A percentile compares a stretch with the other conserved stretches of the same genome.
Conservation (phyloP, 2,329 filamentous ascomycete genomes). For the Sclerotinia glacialis region DNA sequence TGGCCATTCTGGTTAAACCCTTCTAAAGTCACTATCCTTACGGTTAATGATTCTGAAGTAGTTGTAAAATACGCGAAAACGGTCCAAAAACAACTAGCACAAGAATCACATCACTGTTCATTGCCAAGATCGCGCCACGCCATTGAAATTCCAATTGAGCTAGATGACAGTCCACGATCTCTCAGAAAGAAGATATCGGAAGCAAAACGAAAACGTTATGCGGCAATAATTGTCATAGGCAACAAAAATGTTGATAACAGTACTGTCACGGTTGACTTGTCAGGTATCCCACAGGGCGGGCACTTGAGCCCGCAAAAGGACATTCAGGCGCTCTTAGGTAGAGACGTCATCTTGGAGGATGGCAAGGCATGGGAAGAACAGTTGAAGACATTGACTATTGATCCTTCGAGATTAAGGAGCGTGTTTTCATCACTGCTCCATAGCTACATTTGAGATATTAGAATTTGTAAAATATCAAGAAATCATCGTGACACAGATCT, state of each 20-base stretch:
- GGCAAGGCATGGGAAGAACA: constrained; percentile 15
- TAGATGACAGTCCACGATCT: constrained; percentile 62
- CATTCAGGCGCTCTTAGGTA: not conserved
- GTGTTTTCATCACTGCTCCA: constrained; percentile 14
- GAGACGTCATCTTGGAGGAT: not conserved
- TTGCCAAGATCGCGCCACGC: constrained; percentile 27
- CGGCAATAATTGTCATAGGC: constrained; percentile 71
- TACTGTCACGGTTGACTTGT: constrained; percentile 52
- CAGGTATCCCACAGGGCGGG: constrained; percentile 35
- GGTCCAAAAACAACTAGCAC: constrained; percentile 18
- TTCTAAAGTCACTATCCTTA: constrained; percentile 70
- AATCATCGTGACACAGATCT: not conserved
- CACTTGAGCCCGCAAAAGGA: not conserved
- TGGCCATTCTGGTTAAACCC: constrained; percentile 92
- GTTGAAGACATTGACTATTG: constrained; percentile 6
- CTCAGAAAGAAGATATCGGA: constrained; percentile 68
- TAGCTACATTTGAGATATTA: constrained; percentile 3
- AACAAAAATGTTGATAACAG: constrained; percentile 58
- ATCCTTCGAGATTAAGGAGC: not conserved
- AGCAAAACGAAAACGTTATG: constrained; percentile 70
- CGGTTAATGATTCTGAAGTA: constrained; percentile 59
- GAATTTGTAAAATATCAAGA: constrained; percentile 8
- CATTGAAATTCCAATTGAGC: constrained; percentile 57
- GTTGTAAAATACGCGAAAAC: constrained; percentile 34
- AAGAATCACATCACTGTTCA: constrained; percentile 22